These are phyloP conservation scores for Aspergillus wentii DNA, from an alignment of 495 filamentous ascomycete genomes.

Conservation along the genomic window DNA sequence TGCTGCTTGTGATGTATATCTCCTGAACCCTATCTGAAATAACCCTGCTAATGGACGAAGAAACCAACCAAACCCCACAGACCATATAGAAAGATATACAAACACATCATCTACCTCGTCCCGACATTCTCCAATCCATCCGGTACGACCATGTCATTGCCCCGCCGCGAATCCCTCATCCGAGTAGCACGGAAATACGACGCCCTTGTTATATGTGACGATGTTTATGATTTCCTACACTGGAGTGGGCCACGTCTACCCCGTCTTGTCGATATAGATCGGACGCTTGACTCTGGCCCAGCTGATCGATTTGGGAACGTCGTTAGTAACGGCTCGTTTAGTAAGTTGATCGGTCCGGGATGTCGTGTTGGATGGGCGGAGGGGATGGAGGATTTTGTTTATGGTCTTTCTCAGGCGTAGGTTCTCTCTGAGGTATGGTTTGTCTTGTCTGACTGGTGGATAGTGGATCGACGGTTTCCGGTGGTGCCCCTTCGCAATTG, in stretches of 20 bases:
- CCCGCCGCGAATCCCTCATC: slow-evolving; percentile 49
- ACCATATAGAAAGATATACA: slow-evolving; percentile 54
- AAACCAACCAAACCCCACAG: slow-evolving; percentile 19
- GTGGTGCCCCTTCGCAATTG: slow-evolving; percentile 66
- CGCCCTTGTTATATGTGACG: slow-evolving; percentile 64
- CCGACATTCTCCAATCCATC: slow-evolving; percentile 67
- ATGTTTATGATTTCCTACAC: slow-evolving; percentile 73
- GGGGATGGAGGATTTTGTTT: slow-evolving; percentile 48
- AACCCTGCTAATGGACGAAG: too few relatives aligned
- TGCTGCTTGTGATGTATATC: too few relatives aligned
- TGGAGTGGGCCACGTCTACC: slow-evolving; percentile 49
- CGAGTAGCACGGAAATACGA: slow-evolving; percentile 56
- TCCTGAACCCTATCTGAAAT: too few relatives aligned
- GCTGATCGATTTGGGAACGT: slow-evolving; percentile 55
- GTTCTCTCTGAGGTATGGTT: slow-evolving; percentile 23
- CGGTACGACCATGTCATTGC: slow-evolving; percentile 53
- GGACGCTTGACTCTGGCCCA: slow-evolving; percentile 35
- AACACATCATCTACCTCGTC: slow-evolving; percentile 68
- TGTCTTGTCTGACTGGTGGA: not conserved
- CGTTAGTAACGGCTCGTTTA: slow-evolving; percentile 68
- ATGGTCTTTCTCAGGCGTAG: slow-evolving; percentile 52
- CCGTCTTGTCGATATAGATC: slow-evolving; percentile 62
- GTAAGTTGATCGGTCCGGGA: slow-evolving; percentile 65
- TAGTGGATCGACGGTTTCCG: slow-evolving; percentile 57
- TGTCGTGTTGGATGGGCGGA: slow-evolving; percentile 69